Evolutionary conservation across 345 rosid genomes (phyloP), one percentile per base, ranked within the genome.

Genomic region (Aegle marmelos): DNA sequence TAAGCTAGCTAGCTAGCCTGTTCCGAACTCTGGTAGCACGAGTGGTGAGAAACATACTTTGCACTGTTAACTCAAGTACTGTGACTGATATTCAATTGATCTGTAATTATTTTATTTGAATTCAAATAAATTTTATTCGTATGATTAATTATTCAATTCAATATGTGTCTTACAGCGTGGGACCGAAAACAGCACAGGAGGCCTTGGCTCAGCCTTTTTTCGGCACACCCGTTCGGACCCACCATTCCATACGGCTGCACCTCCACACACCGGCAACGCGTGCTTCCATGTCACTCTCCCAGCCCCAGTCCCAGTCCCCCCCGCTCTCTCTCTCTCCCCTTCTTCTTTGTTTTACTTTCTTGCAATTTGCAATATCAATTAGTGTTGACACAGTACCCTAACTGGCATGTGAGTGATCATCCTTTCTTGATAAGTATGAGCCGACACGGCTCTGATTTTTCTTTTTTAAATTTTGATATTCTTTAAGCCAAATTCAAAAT

Each of bases 241-340:
- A 90, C 88, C 87, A 85, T 85, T 86, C 93, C 85, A 88, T 86
- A 82, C 87, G 90, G 87, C 83, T 92, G 97, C 95, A 56, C 85
- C 93, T 86, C 79, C 85, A 81, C 82, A 76, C 73, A 76, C 93
- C 91, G 93, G 93, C 98, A 89, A 90, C 89, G 90, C 93, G 91
- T 94, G 97, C 94, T 82, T 73, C 84, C 79, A 73, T 82, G 83
- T 88, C 89, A 84, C 79, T 74, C 87, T 85, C 87, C 59, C 71
- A 61, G 48, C 36, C 16, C 22, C 68, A 50, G 56, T 2, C 41
- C 41, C 41, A 9, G 21, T 13, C 54, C 6, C 6, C 6, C 37
- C 37, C 16, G 4, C 48, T 28, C 39, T 4, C 16, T 34, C 61
- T 69, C 56, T 78, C 70, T 75, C 56, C 45, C 64, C 27, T 53